Conservation (phyloP, 2,329 filamentous ascomycete species). For the Sporothrix phasma region DNA sequence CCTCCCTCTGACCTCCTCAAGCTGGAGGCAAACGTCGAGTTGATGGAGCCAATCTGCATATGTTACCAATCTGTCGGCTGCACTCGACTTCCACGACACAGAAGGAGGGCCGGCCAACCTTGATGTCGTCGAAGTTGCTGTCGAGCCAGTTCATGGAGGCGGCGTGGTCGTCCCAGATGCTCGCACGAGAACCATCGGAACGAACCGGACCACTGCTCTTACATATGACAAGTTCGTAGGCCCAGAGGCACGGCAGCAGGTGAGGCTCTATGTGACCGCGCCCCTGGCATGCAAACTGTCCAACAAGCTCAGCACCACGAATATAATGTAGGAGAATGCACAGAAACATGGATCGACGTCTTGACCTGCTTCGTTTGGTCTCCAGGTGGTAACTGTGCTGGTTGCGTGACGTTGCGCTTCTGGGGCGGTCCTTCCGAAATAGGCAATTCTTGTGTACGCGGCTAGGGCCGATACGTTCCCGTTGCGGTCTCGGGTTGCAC, state of each 20-base stretch:
- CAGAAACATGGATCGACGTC: too few species aligned
- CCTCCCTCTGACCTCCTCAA: background rate
- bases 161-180: conserved; percentile 50
- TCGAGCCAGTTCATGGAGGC: conserved; percentile 55
- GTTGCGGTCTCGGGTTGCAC: background rate
- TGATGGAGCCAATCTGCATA: background rate
- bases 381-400: too few species aligned
- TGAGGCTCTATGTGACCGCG: background rate
- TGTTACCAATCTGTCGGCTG: background rate
- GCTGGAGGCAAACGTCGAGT: background rate
- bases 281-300: too few species aligned
- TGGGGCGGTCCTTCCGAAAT: background rate
- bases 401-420: background rate
- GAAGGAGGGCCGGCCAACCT: conserved; percentile 15
- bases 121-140: conserved; percentile 37
- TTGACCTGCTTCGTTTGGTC: too few species aligned
- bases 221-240: background rate
- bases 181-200: conserved; percentile 49
- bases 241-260: background rate
- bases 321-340: too few species aligned
- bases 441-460: background rate
- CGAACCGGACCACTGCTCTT: background rate
- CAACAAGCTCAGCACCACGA: too few species aligned
- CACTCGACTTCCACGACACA: too few species aligned
- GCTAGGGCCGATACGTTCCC: background rate